Base-by-base conservation (phyloP, 495 filamentous ascomycete genomes). In the Thermothielavioides terrestris region DNA sequence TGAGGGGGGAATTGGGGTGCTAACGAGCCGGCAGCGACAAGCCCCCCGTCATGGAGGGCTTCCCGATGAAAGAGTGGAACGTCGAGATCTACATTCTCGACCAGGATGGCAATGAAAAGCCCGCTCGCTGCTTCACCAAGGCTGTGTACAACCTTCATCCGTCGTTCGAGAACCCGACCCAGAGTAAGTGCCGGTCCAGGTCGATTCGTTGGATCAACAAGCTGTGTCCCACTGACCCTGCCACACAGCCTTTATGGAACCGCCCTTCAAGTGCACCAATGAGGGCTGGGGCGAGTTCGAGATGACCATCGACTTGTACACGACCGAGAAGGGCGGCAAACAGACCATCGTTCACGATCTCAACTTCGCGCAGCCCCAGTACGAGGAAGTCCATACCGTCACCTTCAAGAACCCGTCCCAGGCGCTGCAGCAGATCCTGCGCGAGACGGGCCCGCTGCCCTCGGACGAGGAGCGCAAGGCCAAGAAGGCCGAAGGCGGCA, bases 221-320 rank as follows among this genome's bases (percentile, higher is more conserved):
- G 9, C 12, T 18, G 35, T 20, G 25, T 28, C 21, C 10, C 18
- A 42, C 50, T 57, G 35, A 55, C 20, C 39, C 17, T 6, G 12
- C 35, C 23, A n/a, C n/a, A 14, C 57, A 94, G 88, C 80, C 6
- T 78, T 91, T 74, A 83, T 81, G 59, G 82, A 82, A 31, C 83
- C 88, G 0, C 92, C 92, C 0, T 99, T 97, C 73, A 78, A 79
- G 21, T 92, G 95, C 64, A 70, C 79, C 45, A 94, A 99, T 67
- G 84, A 94, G 67, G 94, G 94, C 58, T 99, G 94, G 94, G 94
- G 94, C 60, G 94, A 99, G 69, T 99, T 99, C 62, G 94, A 97
- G 61, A 91, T 97, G 87, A 73, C 76, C 22, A 91, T 97, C 53
- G 76, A 84, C 43, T 73, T 94, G 25, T 82, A 77, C 56, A 81